Evolutionary conservation across 75 land plant species (phyloP).

Genomic region (Pinus taeda): DNA sequence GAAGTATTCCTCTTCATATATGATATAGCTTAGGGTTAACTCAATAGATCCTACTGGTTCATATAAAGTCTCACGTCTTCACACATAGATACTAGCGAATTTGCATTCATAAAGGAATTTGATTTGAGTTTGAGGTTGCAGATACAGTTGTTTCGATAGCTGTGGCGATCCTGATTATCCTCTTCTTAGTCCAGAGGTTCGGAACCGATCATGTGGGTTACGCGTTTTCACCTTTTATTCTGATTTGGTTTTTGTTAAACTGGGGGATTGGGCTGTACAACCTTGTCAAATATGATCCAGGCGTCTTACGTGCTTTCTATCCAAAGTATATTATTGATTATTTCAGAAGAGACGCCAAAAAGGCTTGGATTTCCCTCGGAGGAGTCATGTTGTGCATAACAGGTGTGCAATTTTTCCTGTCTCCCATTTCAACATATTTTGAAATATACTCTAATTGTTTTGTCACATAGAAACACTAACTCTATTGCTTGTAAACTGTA

Average conservation of each 20-base stretch:
- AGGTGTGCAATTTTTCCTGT: slow-evolving; percentile 22
- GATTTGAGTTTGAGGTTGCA: slow-evolving; percentile 10
- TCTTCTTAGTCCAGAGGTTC: slow-evolving; percentile 60
- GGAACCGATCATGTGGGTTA: slow-evolving; percentile 75
- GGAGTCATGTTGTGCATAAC: slow-evolving; percentile 58
- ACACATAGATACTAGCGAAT: too few species aligned
- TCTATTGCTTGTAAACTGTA: too few species aligned
- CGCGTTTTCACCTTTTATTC: slow-evolving; percentile 59
- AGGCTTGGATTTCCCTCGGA: slow-evolving; percentile 76
- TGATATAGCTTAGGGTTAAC: background rate
- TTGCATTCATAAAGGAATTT: too few species aligned
- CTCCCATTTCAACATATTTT: background rate
- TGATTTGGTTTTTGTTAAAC: slow-evolving; percentile 53
- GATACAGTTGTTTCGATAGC: slow-evolving; percentile 47
- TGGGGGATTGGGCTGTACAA: slow-evolving; percentile 60
- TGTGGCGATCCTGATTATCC: slow-evolving; percentile 39
- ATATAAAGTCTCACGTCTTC: too few species aligned
- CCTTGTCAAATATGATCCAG: slow-evolving; percentile 46
- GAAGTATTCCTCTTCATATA: background rate
- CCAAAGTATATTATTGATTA: slow-evolving; percentile 54
- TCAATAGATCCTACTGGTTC: background rate
- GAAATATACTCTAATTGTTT: background rate
- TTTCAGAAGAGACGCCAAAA: slow-evolving; percentile 45
- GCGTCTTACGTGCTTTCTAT: slow-evolving; percentile 53
- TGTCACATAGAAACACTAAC: slow-evolving; percentile 23